Base-by-base conservation (phyloP, 352 stramenopile species). In the Phytophthora palmivora region DNA sequence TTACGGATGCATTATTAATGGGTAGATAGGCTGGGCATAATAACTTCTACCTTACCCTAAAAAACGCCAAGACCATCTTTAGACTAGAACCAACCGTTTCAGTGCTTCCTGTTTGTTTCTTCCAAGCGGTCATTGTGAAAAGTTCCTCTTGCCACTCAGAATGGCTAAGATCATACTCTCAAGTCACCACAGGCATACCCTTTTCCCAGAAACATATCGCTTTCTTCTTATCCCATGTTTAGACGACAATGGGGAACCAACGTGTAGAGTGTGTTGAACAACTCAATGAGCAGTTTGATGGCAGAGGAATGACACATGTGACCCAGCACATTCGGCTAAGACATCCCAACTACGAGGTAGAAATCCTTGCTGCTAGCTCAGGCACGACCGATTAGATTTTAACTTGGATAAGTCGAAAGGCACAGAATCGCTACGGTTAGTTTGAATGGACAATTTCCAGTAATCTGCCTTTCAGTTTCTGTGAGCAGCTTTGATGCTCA, bases 381-480 rank as follows among this genome's bases (percentile, higher is more conserved):
- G 19, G 19, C 9, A n/a, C 4, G 10, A 43, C 36, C 6, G 54
- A 36, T 7, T 62, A 32, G 22, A 34, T 62, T n/a, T 12, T 53
- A 10, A 22, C 54, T 15, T 62, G 43, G 54, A 48, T 62, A 8
- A 53, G 33, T 28, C 42, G 11, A 16, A 54, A 54, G 33, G 54
- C 43, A 16, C 43, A 54, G 30, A 62, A 48, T 37, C 33, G 22
- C 15, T 62, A 48, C 34, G 43, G 21, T 11, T 62, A 43, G 34
- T 14, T 54, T 2, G 43, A 62, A 11, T 54, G 43, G 51, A 54
- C 24, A 14, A 16, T 44, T 36, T 36, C 33, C 24, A 6, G 34
- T 9, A 54, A 62, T 14, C 54, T 54, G 0, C 34, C 43, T 15
- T 54, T 62, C 24, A 45, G 21, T 7, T 61, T 47, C 12, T 51